A percentile compares a stretch with the other conserved stretches of the same genome.
Conservation (phyloP, 1,284 basidiomycete species). For the Pulveroboletus sp. region DNA sequence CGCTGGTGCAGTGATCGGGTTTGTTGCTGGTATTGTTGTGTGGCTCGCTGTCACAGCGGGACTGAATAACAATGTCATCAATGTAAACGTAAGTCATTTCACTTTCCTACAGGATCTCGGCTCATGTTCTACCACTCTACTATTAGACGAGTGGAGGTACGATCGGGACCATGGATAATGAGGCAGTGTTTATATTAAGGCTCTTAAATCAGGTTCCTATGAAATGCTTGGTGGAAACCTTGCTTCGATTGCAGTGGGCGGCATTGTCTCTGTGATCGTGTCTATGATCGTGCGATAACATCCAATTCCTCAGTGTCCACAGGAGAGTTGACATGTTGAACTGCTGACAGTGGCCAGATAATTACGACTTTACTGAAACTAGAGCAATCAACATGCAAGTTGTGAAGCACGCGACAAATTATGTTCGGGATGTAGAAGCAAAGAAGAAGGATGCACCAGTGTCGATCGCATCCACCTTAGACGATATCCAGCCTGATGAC, state of each 20-base stretch:
- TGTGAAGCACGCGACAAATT: slow-evolving; percentile 10
- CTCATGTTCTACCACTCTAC: not conserved
- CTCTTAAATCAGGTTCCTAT: slow-evolving; percentile 53
- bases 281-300: slow-evolving; percentile 42
- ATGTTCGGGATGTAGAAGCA: slow-evolving; percentile 27
- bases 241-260: slow-evolving; percentile 80
- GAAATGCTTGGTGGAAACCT: slow-evolving; percentile 88
- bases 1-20: slow-evolving; percentile 66
- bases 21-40: slow-evolving; percentile 67
- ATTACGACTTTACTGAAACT: slow-evolving; percentile 78
- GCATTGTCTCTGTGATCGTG: slow-evolving; percentile 63
- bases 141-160: slow-evolving; percentile 49
- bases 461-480: slow-evolving; percentile 31
- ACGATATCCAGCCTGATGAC: slow-evolving; percentile 37
- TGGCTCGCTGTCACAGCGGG: slow-evolving; percentile 83
- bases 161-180: slow-evolving; percentile 1
- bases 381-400: slow-evolving; percentile 64
- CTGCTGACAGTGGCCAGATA: slow-evolving; percentile 61
- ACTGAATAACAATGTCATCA: slow-evolving; percentile 69
- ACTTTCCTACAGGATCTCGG: not conserved
- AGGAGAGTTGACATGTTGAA: not conserved
- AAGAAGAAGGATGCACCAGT: slow-evolving; percentile 41
- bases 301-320: not conserved
- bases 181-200: not conserved
- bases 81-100: slow-evolving; percentile 50